phyloP scores from a whole-genome alignment of 805 yeast genomes.

The Pichia ethanolica region DNA sequence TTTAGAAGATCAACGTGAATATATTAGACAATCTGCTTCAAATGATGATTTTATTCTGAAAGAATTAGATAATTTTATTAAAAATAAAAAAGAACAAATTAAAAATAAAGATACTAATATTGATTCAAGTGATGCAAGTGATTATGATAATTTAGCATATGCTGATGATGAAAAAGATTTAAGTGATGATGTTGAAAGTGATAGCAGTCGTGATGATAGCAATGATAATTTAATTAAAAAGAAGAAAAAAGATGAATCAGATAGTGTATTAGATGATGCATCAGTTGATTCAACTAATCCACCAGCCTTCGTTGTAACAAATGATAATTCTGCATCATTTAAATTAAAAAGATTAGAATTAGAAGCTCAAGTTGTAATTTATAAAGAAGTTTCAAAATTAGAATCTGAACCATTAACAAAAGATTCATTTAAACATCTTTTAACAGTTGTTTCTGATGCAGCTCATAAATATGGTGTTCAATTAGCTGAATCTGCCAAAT shows the following conservation, averaged over 20 bases:
- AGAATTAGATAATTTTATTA: slow-evolving; percentile 1
- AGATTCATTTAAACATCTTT: slow-evolving; percentile 24
- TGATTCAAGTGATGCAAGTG: neutral
- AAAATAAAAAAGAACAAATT: neutral
- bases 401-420: slow-evolving; percentile 18
- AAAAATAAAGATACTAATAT: no score
- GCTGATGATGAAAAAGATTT: neutral
- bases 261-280: neutral
- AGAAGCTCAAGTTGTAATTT: slow-evolving; percentile 21
- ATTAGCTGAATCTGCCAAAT: slow-evolving; percentile 30
- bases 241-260: slow-evolving; percentile 1
- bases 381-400: slow-evolving; percentile 18
- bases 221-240: slow-evolving; percentile 6
- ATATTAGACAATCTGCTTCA: slow-evolving; percentile 9
- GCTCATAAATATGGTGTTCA: slow-evolving; percentile 28
- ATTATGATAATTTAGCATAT: neutral
- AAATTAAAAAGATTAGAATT: slow-evolving; percentile 19
- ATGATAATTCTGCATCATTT: slow-evolving; percentile 11
- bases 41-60: slow-evolving; percentile 12
- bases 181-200: neutral
- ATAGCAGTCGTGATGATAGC: slow-evolving; percentile 6
- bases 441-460: slow-evolving; percentile 26
- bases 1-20: slow-evolving; percentile 19
- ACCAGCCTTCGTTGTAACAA: slow-evolving; percentile 8
- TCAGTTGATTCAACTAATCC: slow-evolving; percentile 14